Base-by-base conservation (phyloP, 306 rosid species). In the Ammopiptanthus mongolicus region DNA sequence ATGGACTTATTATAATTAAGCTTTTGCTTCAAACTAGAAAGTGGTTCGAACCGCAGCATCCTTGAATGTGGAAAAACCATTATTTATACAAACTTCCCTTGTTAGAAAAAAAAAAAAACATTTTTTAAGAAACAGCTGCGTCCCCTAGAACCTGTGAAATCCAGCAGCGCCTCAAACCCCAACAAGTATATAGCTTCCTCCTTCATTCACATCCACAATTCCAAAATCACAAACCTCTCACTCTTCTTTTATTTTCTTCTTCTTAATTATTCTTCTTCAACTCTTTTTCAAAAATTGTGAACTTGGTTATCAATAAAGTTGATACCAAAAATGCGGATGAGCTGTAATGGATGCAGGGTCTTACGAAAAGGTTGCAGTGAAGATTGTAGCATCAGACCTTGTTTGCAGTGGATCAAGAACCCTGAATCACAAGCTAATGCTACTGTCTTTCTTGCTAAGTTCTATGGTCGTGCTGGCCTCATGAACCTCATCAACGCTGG, bases 401-500 rank as follows among this genome's bases (percentile, higher is more conserved):
- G 99, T 55, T 77, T 95, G 87, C 84, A 86, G 21, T 95, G 99
- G 99, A 90, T 95, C 76, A 87, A 95, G 60, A 85, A 78, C 61
- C 87, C 97, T 0, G 91, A 92, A 8, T 90, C 99, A 8, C 99
- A 95, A 31, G 97, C 96, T 2, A 90, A 95, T 83, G 99, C 97
- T 2, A 95, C 99, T 33, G 87, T 95, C 4, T 95, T 95, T 47
- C 97, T 95, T 1, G 97, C 99, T 21, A 95, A 95, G 85, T 95
- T 95, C 56, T 95, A 92, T 55, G 99, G 99, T 80, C 99, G 99
- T 3, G 99, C 97, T 10, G 99, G 99, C 0, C 99, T 95, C 60
- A 86, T 89, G 83, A 90, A 95, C 50, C 98, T 95, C 74, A 74
- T 95, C 88, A 90, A 86, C 93, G 91, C 99, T 25, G 93, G 88